phyloP scores from a whole-genome alignment of 2,329 filamentous ascomycete species.

The Hirsutella thompsonii region DNA sequence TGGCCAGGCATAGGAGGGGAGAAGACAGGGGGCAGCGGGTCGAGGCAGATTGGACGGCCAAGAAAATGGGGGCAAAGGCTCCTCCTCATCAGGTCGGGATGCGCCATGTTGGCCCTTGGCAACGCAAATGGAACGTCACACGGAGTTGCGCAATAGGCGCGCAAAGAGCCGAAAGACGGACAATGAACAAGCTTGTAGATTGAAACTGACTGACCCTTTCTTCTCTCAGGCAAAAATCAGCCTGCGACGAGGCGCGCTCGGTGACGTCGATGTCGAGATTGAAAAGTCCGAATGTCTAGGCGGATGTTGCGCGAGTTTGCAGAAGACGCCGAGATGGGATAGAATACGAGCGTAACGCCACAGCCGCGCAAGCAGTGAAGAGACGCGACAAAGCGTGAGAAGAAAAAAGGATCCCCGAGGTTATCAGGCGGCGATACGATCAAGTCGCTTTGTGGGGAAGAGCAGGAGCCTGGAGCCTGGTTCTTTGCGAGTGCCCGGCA shows the following conservation, averaged over 20 bases:
- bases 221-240: not conserved
- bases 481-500: slow-evolving; percentile 2
- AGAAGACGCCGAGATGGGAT: not conserved
- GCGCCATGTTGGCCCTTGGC: not conserved
- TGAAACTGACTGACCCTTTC: not conserved
- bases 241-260: not conserved
- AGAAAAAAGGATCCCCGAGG: slow-evolving; percentile 4
- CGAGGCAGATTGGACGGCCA: not conserved
- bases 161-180: not conserved
- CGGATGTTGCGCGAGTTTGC: not conserved
- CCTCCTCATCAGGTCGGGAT: not conserved
- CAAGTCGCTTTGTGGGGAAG: not conserved
- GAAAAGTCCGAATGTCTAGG: not conserved
- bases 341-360: slow-evolving; percentile 4
- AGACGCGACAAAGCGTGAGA: slow-evolving; percentile 4
- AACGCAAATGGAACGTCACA: not conserved
- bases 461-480: not conserved
- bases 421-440: slow-evolving; percentile 3
- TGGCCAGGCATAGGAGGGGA: not conserved
- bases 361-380: slow-evolving; percentile 4
- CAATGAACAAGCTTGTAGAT: not conserved
- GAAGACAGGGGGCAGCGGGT: not conserved
- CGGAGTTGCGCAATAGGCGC: not conserved
- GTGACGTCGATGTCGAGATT: not conserved
- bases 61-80: not conserved